phyloP scores from a whole-genome alignment of 352 stramenopile species.

The Globisporangium nunn region DNA sequence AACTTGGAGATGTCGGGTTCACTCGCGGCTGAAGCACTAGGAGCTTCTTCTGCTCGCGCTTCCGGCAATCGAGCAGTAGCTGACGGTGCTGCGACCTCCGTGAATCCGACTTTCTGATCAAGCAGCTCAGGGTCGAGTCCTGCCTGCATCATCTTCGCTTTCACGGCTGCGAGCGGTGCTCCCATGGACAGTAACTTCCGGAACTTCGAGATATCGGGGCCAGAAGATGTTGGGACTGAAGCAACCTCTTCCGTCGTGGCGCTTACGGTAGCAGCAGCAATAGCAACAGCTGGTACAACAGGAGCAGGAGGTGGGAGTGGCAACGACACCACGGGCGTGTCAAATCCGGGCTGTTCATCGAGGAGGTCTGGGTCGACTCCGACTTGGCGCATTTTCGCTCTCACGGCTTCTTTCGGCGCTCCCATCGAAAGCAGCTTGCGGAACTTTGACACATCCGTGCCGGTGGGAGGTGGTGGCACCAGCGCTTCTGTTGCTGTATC shows the following conservation, averaged over 20 bases:
- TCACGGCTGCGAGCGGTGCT: conserved; percentile 43
- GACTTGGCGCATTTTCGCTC: conserved; percentile 62
- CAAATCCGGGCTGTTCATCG: conserved; percentile 31
- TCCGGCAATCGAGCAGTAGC: neutral
- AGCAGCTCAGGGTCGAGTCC: conserved; percentile 44
- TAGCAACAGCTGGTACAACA: neutral
- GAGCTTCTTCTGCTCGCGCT: neutral
- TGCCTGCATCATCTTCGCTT: conserved; percentile 60
- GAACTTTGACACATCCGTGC: conserved; percentile 61
- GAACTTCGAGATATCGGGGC: conserved; percentile 39
- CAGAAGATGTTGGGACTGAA: conserved; percentile 1
- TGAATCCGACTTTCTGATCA: conserved; percentile 19
- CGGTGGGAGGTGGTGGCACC: conserved; percentile 3
- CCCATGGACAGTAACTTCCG: conserved; percentile 62
- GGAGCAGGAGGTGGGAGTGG: neutral
- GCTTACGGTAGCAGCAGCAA: no score
- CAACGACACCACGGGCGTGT: conserved; percentile 62
- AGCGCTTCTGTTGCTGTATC: neutral
- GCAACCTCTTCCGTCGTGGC: neutral
- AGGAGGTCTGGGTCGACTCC: conserved; percentile 51
- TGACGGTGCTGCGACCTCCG: neutral
- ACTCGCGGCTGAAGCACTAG: conserved; percentile 11
- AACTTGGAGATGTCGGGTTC: conserved; percentile 39
- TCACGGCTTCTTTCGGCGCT: conserved; percentile 60
- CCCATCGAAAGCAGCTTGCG: conserved; percentile 91